Conservation (phyloP, 2,329 filamentous ascomycete species). For the Akanthomyces muscarius region DNA sequence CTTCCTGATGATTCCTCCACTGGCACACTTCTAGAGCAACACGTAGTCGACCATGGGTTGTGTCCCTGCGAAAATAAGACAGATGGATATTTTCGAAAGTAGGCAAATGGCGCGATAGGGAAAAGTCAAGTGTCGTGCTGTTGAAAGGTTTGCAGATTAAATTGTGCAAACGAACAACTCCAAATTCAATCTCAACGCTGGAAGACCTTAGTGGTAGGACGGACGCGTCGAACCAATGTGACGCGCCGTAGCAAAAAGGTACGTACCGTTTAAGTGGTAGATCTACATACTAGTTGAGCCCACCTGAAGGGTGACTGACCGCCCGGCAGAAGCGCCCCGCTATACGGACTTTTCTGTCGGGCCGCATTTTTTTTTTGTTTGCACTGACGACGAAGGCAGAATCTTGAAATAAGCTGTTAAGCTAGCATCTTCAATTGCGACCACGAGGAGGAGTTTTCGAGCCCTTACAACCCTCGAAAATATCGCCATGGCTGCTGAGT, state of each 20-base stretch:
- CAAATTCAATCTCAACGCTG: neutral
- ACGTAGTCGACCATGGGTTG: neutral
- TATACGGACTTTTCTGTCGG: constrained; percentile 33
- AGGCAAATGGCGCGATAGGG: neutral
- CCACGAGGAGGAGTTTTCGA: neutral
- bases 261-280: constrained; percentile 20
- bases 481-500: constrained; percentile 52
- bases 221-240: constrained; percentile 11
- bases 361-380: constrained; percentile 30
- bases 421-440: constrained; percentile 4
- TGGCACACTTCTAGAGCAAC: constrained; percentile 11
- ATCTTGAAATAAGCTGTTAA: neutral
- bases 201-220: neutral
- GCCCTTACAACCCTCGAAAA: constrained; percentile 2
- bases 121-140: neutral
- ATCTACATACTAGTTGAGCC: constrained; percentile 16
- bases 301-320: constrained; percentile 17
- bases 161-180: neutral
- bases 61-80: neutral
- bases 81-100: neutral
- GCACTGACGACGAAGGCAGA: constrained; percentile 1
- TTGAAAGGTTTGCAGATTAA: neutral
- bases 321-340: constrained; percentile 25
- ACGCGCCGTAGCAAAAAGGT: constrained; percentile 14
- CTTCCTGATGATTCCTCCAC: neutral